A percentile compares a stretch with the other conserved stretches of the same genome.
These are phyloP conservation scores for Paramecium primaurelia DNA, from an alignment of 73 alveolate species.

Conservation along the genomic window DNA sequence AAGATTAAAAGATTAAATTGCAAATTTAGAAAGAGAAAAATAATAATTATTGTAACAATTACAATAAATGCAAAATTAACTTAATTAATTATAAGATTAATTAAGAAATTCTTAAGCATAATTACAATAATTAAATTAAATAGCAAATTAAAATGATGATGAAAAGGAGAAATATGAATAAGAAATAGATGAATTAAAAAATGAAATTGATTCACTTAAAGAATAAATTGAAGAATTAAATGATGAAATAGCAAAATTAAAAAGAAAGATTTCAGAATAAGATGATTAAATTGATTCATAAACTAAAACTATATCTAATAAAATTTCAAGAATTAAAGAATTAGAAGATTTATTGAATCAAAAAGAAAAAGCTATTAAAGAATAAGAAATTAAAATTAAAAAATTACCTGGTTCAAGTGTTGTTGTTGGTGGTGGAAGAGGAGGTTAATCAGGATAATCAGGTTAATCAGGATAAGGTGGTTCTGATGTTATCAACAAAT, in stretches of 20 bases:
- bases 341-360: conserved; percentile 30
- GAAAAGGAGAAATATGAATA: background rate
- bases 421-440: background rate
- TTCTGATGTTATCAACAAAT: background rate
- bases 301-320: background rate
- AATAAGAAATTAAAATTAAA: background rate
- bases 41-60: background rate
- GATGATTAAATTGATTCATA: background rate
- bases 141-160: background rate
- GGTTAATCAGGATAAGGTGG: background rate
- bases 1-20: background rate
- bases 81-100: background rate
- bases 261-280: background rate
- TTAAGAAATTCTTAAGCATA: background rate
- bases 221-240: conserved; percentile 13
- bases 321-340: conserved; percentile 20
- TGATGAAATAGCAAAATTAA: conserved; percentile 14
- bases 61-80: background rate
- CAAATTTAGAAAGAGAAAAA: background rate
- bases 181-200: background rate
- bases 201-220: background rate
- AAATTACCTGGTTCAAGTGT: background rate
- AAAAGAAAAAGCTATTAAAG: conserved; percentile 1
- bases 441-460: background rate
- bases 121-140: background rate